These are phyloP conservation scores for Sporisorium exsertum DNA, from an alignment of 1,284 basidiomycete species.

Conservation along the genomic window DNA sequence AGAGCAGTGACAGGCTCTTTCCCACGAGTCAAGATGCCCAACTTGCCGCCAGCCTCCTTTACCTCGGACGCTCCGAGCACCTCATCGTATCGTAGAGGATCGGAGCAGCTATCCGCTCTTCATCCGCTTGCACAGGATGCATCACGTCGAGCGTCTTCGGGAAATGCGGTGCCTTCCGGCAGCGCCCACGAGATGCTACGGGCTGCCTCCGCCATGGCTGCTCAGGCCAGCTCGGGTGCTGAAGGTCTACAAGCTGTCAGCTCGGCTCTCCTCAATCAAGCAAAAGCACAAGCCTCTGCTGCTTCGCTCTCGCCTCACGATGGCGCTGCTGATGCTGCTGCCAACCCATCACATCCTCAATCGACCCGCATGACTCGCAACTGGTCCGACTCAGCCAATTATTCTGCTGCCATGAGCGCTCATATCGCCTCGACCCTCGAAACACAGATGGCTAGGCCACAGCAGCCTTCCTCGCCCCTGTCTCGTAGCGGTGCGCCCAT, in stretches of 20 bases:
- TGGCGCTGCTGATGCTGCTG: neutral
- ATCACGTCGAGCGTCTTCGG: slow-evolving; percentile 30
- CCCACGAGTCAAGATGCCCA: slow-evolving; percentile 22
- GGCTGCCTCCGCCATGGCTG: slow-evolving; percentile 53
- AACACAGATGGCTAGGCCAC: slow-evolving; percentile 23
- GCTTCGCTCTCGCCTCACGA: slow-evolving; percentile 15
- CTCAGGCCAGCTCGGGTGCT: slow-evolving; percentile 49
- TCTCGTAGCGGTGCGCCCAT: slow-evolving; percentile 12
- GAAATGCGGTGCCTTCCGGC: slow-evolving; percentile 10
- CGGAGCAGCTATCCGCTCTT: slow-evolving; percentile 25
- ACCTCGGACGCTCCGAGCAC: slow-evolving; percentile 10
- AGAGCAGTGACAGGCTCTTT: neutral
- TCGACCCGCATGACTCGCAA: slow-evolving; percentile 40
- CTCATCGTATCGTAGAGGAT: slow-evolving; percentile 31
- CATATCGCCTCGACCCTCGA: slow-evolving; percentile 46
- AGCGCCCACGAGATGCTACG: slow-evolving; percentile 56
- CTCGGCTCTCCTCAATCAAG: slow-evolving; percentile 52
- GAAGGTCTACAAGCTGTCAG: slow-evolving; percentile 55
- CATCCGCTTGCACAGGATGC: neutral
- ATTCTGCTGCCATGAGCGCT: slow-evolving; percentile 57
- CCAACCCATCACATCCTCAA: slow-evolving; percentile 7
- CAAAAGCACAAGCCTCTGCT: slow-evolving; percentile 45
- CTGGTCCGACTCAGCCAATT: slow-evolving; percentile 41
- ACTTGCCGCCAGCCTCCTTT: slow-evolving; percentile 31
- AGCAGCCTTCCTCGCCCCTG: neutral